Base-by-base conservation (phyloP, 1,284 basidiomycete species). In the Heterobasidion annosum region DNA sequence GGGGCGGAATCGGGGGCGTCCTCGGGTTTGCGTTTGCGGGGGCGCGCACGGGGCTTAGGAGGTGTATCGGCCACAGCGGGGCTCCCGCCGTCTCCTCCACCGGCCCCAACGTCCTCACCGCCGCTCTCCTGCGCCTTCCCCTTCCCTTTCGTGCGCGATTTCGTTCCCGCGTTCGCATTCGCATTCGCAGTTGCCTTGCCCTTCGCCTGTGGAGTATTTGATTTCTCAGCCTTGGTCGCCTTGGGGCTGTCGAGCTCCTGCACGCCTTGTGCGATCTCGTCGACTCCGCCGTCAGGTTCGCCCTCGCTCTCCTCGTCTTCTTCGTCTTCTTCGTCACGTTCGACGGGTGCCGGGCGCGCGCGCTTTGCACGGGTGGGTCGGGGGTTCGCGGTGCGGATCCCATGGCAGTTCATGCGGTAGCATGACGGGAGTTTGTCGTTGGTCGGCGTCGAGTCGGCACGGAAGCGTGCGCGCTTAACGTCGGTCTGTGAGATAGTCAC, bases 381-480 rank as follows among this genome's bases (percentile, higher is more conserved):
- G 0, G 70, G 69, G 46, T 73, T 58, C 44, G 57, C 62, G 16
- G 68, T 63, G 48, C 72, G 69, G 57, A 73, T 64, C 32, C 70
- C 73, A 54, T 72, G 76, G 59, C 86, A 88, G 42, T 79, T 73
- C 10, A 77, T 59, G 5, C 68, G 67, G 16, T 73, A 65, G 62
- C 87, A 90, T 1, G 83, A 78, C 2, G 68, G 67, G 54, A 90
- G 74, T 64, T 82, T 88, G 63, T 90, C 88, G 58, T 85, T 68
- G 44, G 80, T 70, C 10, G 75, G 69, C 0, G 83, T 82, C 10
- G 88, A 84, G 64, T 90, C 87, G 8, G 81, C 80, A 51, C 87
- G 81, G 71, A 88, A 90, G 4, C 86, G 74, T 0, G 87, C 88
- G 46, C 87, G 85, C 68, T 79, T 89, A 49, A 69, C 56, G 61